Percentiles rank a stretch among this genome's conserved stretches.
phyloP scores from a whole-genome alignment of 139 green algal genomes.

The Parachlorella kessleri region DNA sequence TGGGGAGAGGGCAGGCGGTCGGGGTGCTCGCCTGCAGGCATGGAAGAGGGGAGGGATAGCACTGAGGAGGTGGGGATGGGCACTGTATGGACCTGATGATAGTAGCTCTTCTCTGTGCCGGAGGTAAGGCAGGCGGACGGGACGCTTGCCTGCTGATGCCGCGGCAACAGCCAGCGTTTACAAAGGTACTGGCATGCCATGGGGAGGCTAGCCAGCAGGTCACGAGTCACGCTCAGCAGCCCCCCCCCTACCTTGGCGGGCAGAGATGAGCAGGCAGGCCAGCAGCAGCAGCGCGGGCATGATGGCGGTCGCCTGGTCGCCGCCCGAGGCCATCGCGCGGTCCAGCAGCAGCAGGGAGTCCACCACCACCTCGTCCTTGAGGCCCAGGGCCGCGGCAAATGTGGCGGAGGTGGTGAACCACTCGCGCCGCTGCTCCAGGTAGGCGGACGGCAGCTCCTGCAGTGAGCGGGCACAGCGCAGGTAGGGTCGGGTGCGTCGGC shows the following conservation, averaged over 20 bases:
- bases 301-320: conserved; percentile 6
- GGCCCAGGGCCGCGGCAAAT: conserved; percentile 28
- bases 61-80: neutral
- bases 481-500: no score
- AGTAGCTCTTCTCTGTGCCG: no score
- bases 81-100: no score
- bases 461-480: no score
- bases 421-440: conserved; percentile 8
- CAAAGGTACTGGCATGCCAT: no score
- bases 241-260: conserved; percentile 14
- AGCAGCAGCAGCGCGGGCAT: conserved; percentile 33
- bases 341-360: conserved; percentile 71
- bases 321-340: conserved; percentile 50
- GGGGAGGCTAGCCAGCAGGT: neutral
- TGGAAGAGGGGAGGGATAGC: neutral
- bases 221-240: neutral
- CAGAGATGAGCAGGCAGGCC: conserved; percentile 31
- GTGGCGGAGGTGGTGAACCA: conserved; percentile 25
- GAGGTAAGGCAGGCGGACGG: no score
- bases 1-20: conserved; percentile 30
- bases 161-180: no score
- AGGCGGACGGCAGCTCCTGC: conserved; percentile 22
- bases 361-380: conserved; percentile 58
- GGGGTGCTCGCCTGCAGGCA: conserved; percentile 31
- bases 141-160: no score